Percentiles rank a stretch among this genome's conserved stretches.
phyloP scores from a whole-genome alignment of 192 early-diverging fungal species.

The Dispira simplex region DNA sequence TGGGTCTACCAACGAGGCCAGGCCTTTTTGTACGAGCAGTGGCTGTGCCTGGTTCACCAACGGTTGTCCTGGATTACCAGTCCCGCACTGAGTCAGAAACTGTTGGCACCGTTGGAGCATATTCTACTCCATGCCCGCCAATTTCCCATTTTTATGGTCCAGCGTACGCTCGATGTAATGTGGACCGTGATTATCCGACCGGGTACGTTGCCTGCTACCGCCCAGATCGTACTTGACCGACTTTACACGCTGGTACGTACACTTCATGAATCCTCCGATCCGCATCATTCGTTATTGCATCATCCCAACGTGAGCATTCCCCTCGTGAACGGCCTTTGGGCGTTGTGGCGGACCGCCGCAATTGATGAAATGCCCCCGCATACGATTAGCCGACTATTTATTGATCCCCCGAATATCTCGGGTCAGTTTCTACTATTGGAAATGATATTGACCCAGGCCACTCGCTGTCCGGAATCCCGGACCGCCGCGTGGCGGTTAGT shows the following conservation, averaged over 20 bases:
- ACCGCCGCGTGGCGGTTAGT: background rate
- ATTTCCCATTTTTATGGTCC: slow-evolving; percentile 48
- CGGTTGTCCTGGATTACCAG: slow-evolving; percentile 14
- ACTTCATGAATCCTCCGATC: no score
- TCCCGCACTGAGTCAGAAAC: slow-evolving; percentile 34
- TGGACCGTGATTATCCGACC: slow-evolving; percentile 38
- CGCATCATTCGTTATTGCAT: slow-evolving; percentile 12
- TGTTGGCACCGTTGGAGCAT: slow-evolving; percentile 49
- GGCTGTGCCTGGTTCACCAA: slow-evolving; percentile 13
- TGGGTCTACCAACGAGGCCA: slow-evolving; percentile 19
- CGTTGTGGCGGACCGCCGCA: slow-evolving; percentile 7
- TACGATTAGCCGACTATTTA: slow-evolving; percentile 19
- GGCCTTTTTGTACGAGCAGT: slow-evolving; percentile 26
- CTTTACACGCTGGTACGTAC: no score
- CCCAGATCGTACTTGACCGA: no score
- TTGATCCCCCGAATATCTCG: background rate
- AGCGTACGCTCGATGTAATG: slow-evolving; percentile 62
- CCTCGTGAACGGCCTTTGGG: slow-evolving; percentile 7
- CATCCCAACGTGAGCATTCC: background rate
- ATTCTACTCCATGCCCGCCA: slow-evolving; percentile 51
- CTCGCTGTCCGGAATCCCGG: background rate
- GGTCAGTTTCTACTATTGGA: no score
- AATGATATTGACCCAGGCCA: background rate
- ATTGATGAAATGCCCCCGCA: slow-evolving; percentile 11
- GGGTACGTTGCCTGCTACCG: no score